Evolutionary conservation across 441 rosid species (phyloP).

Genomic region (Erodium trifolium): DNA sequence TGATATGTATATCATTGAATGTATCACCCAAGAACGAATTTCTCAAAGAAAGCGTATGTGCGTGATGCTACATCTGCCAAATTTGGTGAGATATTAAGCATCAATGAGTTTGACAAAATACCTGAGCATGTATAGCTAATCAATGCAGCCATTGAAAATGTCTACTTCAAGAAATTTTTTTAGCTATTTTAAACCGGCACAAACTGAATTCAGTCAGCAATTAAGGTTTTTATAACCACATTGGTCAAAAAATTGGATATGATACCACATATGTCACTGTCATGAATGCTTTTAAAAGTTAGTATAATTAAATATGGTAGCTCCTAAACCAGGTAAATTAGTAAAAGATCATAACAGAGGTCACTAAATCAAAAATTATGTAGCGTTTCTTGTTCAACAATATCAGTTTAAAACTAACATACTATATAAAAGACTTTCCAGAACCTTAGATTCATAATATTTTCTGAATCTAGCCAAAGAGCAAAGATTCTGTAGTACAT

Average conservation of each 20-base stretch:
- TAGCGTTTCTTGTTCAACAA: not conserved
- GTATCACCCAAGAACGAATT: not conserved
- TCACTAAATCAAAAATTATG: not conserved
- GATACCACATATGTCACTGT: not conserved
- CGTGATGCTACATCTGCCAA: not conserved
- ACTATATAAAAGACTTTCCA: not conserved
- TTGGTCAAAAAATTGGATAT: not conserved
- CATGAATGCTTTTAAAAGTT: not conserved
- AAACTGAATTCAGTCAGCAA: not conserved
- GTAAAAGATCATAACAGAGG: not conserved
- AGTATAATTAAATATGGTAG: too few species aligned
- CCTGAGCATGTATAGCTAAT: not conserved
- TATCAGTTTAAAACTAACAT: not conserved
- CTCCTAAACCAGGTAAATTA: not conserved
- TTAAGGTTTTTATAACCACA: not conserved
- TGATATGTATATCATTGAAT: not conserved
- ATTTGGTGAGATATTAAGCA: not conserved
- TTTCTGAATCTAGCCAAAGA: slow-evolving; percentile 1
- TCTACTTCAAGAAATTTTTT: not conserved
- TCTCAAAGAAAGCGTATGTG: not conserved
- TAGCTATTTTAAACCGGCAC: not conserved
- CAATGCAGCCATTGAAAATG: not conserved
- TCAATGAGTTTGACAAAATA: not conserved
- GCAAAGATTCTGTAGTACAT: not conserved
- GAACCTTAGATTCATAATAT: not conserved